phyloP scores from a whole-genome alignment of 306 rosid species.

The Morella rubra region DNA sequence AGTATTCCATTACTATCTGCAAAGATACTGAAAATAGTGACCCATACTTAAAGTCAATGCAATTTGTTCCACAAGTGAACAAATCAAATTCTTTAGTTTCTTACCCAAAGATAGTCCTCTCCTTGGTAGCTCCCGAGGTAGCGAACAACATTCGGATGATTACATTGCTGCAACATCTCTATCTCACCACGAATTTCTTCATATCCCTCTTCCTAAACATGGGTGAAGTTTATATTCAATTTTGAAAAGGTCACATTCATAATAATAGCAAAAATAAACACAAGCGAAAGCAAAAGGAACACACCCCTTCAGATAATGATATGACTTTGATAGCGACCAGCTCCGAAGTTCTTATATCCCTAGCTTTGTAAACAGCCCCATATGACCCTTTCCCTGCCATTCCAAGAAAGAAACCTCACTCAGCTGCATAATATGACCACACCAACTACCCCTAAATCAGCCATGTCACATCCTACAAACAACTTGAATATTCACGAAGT shows the following conservation, averaged over 20 bases:
- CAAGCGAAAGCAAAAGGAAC: slow-evolving; percentile 17
- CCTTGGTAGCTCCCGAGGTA: slow-evolving; percentile 99
- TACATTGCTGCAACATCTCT: slow-evolving; percentile 97
- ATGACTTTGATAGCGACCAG: slow-evolving; percentile 95
- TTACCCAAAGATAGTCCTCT: slow-evolving; percentile 99
- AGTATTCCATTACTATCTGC: slow-evolving; percentile 99
- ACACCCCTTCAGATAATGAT: slow-evolving; percentile 87
- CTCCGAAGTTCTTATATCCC: slow-evolving; percentile 86
- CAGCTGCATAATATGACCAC: slow-evolving; percentile 6
- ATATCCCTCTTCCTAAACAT: slow-evolving; percentile 88
- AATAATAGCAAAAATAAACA: slow-evolving; percentile 12
- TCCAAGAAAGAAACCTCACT: slow-evolving; percentile 15
- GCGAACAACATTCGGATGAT: slow-evolving; percentile 97
- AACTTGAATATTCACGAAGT: neutral
- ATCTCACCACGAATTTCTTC: slow-evolving; percentile 99
- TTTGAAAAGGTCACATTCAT: slow-evolving; percentile 25
- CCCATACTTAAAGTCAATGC: slow-evolving; percentile 23
- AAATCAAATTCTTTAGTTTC: slow-evolving; percentile 7
- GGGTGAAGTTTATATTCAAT: slow-evolving; percentile 20
- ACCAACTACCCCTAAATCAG: neutral
- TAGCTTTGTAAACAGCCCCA: slow-evolving; percentile 96
- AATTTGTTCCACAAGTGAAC: slow-evolving; percentile 4
- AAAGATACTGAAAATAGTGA: slow-evolving; percentile 40
- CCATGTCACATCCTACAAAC: neutral
- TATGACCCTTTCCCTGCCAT: slow-evolving; percentile 93